Evolutionary conservation across 1,139 yeast species (phyloP), one percentile per base, ranked within the genome.

Genomic region (Zhuliangozyma blackwelliae): DNA sequence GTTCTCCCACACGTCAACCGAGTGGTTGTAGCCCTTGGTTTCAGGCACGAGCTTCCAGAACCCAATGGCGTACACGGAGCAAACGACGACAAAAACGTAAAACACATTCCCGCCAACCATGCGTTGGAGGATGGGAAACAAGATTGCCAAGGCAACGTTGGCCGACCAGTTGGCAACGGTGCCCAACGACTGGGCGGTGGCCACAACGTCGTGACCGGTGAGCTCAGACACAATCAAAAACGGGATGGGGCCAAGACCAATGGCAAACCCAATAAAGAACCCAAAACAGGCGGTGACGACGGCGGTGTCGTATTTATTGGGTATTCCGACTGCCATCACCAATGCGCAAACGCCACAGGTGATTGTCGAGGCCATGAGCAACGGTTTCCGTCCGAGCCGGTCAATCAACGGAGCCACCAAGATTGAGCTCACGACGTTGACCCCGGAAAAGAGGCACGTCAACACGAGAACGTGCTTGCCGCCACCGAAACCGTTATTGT

Each of bases 211-310:
- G 5, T 74, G 67, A 35, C 83, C 85, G 0, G 95, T 81, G 29
- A 89, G 76, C 55, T 90, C 97, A 4, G 95, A 77, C 8, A 89
- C 79, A 52, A 88, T 68, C 47, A 89, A 60, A 60, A 88, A 89
- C 12, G 97, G 97, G 31, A 90, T 81, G 5, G 97, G 97, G 0
- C 97, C 97, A 41, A 88, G 56, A 0, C 97, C 97, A 31, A 83
- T 60, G 0, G 96, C 95, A 62, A 85, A 90, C 9, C 88, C 76
- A 5, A 81, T 73, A 31, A 89, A 87, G 54, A 85, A 88, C 1
- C 69, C 53, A 40, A 84, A 74, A 2, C 89, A 79, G 0, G 86
- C 79, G 0, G 92, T 73, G 7, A 83, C 43, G 0, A 63, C 34
- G 0, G 82, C 63, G 34, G 59, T 53, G 3, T 67, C 57, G 23